Conservation (phyloP, 257 asterid genomes). For the Striga asiatica region DNA sequence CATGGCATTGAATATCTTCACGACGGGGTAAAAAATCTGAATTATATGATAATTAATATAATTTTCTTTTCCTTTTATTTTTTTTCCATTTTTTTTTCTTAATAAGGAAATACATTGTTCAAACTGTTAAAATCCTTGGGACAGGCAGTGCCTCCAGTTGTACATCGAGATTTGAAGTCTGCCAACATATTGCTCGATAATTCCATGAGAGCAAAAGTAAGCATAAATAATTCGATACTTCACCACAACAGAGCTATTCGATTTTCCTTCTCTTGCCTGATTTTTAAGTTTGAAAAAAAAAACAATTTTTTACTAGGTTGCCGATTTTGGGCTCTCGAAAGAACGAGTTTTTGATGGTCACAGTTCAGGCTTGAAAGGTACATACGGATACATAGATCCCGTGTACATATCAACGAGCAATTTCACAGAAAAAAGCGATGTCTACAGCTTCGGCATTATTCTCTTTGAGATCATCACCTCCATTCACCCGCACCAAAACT, state of each 20-base stretch:
- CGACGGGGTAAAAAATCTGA: slow-evolving; percentile 65
- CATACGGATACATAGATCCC: slow-evolving; percentile 92
- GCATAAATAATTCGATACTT: not conserved
- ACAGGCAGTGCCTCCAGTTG: slow-evolving; percentile 93
- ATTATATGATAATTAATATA: not conserved
- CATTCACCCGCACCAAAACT: slow-evolving; percentile 93
- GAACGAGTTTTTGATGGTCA: slow-evolving; percentile 70
- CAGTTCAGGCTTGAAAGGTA: slow-evolving; percentile 90
- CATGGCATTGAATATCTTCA: slow-evolving; percentile 96
- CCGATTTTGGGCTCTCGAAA: slow-evolving; percentile 97
- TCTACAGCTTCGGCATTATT: slow-evolving; percentile 86
- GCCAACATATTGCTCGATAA: slow-evolving; percentile 77
- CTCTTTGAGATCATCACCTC: slow-evolving; percentile 97
- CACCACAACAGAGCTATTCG: no score
- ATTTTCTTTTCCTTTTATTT: no score
- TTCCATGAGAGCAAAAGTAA: slow-evolving; percentile 85
- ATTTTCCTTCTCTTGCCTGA: not conserved
- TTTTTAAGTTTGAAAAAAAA: slow-evolving; percentile 7
- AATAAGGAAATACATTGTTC: not conserved
- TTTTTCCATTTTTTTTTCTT: not conserved
- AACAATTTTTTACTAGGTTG: slow-evolving; percentile 49
- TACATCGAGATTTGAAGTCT: slow-evolving; percentile 83
- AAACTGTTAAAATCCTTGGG: slow-evolving; percentile 20
- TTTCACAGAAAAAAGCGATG: slow-evolving; percentile 82
- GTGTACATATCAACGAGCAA: slow-evolving; percentile 67